Conservation (phyloP, 305 asterid genomes). For the Fraxinus greggii region DNA sequence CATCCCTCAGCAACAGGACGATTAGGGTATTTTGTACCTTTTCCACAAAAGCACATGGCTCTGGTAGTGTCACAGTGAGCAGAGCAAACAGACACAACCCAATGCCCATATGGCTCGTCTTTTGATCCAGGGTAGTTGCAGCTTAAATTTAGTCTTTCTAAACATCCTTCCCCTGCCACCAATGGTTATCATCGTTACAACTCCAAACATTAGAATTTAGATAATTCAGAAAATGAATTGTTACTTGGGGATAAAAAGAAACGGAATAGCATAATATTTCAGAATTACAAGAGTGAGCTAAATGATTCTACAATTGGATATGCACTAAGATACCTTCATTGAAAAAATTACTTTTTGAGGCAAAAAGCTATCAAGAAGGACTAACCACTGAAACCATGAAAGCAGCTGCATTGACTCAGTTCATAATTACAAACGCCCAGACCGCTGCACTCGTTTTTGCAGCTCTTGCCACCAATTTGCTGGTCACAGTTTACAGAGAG, state of each 20-base stretch:
- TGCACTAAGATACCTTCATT: background rate
- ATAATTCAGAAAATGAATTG: conserved; percentile 7
- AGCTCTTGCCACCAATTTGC: conserved; percentile 80
- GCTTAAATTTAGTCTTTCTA: conserved; percentile 55
- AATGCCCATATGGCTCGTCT: conserved; percentile 66
- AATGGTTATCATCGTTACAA: background rate
- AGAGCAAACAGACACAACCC: conserved; percentile 91
- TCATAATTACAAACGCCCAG: conserved; percentile 85
- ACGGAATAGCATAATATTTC: background rate
- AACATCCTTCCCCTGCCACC: conserved; percentile 78
- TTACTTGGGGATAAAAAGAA: background rate
- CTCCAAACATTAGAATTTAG: conserved; percentile 20
- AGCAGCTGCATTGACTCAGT: conserved; percentile 89
- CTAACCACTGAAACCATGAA: conserved; percentile 91
- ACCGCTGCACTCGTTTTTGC: conserved; percentile 70
- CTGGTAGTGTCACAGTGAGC: conserved; percentile 81
- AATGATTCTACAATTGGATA: background rate
- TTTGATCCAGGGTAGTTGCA: conserved; percentile 70
- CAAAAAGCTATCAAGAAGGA: background rate
- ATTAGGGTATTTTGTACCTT: conserved; percentile 89
- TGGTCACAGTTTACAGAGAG: conserved; percentile 34
- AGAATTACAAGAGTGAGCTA: background rate
- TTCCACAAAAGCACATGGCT: conserved; percentile 98
- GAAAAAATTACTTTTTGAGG: background rate
- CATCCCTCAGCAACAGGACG: conserved; percentile 87